Evolutionary conservation across 441 rosid genomes (phyloP).

Genomic region (Sinapis alba): DNA sequence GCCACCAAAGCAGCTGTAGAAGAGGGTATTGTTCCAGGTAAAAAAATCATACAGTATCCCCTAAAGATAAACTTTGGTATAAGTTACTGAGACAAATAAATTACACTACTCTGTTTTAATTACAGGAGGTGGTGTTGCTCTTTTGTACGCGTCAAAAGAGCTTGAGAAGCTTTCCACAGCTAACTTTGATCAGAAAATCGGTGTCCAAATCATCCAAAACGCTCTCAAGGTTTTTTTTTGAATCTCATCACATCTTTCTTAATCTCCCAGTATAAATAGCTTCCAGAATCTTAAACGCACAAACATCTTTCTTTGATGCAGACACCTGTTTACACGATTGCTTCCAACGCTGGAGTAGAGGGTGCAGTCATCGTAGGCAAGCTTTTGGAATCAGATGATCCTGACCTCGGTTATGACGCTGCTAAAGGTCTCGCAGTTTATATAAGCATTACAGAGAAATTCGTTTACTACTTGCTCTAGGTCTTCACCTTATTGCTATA

Average conservation of each 20-base stretch:
- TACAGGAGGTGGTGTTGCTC: conserved; percentile 79
- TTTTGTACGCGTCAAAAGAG: conserved; percentile 69
- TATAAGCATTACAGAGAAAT: neutral
- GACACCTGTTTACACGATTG: conserved; percentile 75
- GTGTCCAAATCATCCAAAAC: conserved; percentile 79
- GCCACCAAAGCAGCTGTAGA: conserved; percentile 72
- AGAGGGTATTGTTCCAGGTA: conserved; percentile 76
- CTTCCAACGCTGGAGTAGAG: conserved; percentile 84
- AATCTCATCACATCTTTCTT: neutral
- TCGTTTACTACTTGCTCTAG: neutral
- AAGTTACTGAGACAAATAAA: neutral
- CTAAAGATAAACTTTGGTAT: neutral
- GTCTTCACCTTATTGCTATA: neutral
- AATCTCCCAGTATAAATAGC: neutral
- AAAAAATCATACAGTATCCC: neutral
- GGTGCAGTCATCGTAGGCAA: conserved; percentile 91
- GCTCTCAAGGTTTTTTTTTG: conserved; percentile 65
- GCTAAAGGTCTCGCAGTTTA: conserved; percentile 64
- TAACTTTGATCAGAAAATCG: conserved; percentile 78
- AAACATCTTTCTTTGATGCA: conserved; percentile 42
- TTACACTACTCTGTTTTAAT: neutral
- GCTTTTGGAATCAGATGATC: conserved; percentile 75
- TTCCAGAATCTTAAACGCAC: conserved; percentile 13
- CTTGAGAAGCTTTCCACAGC: conserved; percentile 63
- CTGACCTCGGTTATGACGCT: conserved; percentile 87